A percentile compares a stretch with the other conserved stretches of the same genome.
Conservation (phyloP, 2,329 filamentous ascomycete genomes). For the Eurotiales sp. region DNA sequence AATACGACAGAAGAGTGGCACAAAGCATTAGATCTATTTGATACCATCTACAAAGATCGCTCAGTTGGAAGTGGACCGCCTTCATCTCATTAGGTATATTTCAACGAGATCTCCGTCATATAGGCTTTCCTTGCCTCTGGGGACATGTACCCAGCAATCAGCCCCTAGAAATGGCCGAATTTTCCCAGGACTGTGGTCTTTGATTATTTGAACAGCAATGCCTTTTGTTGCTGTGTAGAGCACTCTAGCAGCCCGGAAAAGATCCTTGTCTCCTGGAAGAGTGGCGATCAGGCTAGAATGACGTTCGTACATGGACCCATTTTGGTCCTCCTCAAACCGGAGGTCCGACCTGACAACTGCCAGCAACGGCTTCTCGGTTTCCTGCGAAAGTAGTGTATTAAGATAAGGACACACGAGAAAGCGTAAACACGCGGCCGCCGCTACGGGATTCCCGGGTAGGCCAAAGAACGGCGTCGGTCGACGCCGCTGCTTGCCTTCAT, state of each 20-base stretch:
- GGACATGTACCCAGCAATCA: constrained; percentile 25
- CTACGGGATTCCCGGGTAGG: constrained; percentile 25
- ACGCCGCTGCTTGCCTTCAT: not conserved
- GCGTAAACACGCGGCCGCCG: constrained; percentile 26
- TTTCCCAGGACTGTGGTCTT: constrained; percentile 22
- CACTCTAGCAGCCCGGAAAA: constrained; percentile 13
- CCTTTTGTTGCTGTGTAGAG: not conserved
- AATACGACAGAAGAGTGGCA: constrained; percentile 42
- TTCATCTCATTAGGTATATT: constrained; percentile 10
- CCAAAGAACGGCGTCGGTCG: constrained; percentile 25
- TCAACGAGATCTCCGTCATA: constrained; percentile 16
- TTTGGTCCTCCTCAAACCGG: not conserved
- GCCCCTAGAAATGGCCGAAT: constrained; percentile 21
- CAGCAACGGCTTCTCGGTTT: not conserved
- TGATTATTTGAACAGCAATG: constrained; percentile 15
- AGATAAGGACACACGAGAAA: constrained; percentile 28
- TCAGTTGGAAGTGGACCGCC: too few relatives aligned
- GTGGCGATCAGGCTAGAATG: not conserved
- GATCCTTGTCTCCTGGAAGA: not conserved
- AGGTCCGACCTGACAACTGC: not conserved
- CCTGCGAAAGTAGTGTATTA: constrained; percentile 13
- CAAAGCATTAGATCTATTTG: constrained; percentile 12
- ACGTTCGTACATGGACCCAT: not conserved
- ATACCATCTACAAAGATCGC: constrained; percentile 22
- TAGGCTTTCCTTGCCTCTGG: constrained; percentile 15